These are phyloP conservation scores for Penicillium parvum DNA, from an alignment of 495 filamentous ascomycete genomes.

Conservation along the genomic window DNA sequence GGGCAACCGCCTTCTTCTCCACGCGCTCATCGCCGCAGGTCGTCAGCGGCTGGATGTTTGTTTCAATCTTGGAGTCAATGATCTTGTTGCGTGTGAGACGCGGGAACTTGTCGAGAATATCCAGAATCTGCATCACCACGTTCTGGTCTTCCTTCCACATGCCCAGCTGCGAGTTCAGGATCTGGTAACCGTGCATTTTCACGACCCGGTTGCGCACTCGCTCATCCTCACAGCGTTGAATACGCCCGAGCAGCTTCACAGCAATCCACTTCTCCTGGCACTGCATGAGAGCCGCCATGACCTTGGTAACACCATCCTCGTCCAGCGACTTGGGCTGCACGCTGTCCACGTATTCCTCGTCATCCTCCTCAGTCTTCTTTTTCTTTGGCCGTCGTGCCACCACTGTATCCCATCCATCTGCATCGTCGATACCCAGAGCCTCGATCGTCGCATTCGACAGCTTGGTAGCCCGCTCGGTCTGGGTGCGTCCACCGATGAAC, in stretches of 20 bases:
- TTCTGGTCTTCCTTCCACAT: slow-evolving; percentile 86
- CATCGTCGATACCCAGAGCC: slow-evolving; percentile 92
- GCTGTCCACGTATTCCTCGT: slow-evolving; percentile 95
- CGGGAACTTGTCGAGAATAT: slow-evolving; percentile 85
- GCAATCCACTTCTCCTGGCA: slow-evolving; percentile 99
- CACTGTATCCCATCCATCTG: slow-evolving; percentile 84
- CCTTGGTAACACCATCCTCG: slow-evolving; percentile 87
- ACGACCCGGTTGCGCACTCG: slow-evolving; percentile 83
- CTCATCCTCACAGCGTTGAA: slow-evolving; percentile 88
- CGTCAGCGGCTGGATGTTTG: slow-evolving; percentile 67
- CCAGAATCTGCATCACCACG: slow-evolving; percentile 80
- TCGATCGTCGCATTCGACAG: slow-evolving; percentile 87
- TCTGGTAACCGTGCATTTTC: slow-evolving; percentile 95
- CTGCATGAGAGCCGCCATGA: slow-evolving; percentile 98
- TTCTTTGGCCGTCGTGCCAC: slow-evolving; percentile 85
- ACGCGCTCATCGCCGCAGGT: slow-evolving; percentile 70
- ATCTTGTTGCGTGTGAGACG: slow-evolving; percentile 96
- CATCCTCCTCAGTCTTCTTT: slow-evolving; percentile 91
- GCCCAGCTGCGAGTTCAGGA: slow-evolving; percentile 78
- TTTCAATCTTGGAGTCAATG: slow-evolving; percentile 91
- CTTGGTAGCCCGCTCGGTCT: slow-evolving; percentile 93
- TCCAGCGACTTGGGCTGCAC: slow-evolving; percentile 78
- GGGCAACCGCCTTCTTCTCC: slow-evolving; percentile 57
- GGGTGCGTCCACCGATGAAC: slow-evolving; percentile 95
- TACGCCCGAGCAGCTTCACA: slow-evolving; percentile 85